Evolutionary conservation across 257 asterid species (phyloP).

Genomic region (Solanum virginianum): DNA sequence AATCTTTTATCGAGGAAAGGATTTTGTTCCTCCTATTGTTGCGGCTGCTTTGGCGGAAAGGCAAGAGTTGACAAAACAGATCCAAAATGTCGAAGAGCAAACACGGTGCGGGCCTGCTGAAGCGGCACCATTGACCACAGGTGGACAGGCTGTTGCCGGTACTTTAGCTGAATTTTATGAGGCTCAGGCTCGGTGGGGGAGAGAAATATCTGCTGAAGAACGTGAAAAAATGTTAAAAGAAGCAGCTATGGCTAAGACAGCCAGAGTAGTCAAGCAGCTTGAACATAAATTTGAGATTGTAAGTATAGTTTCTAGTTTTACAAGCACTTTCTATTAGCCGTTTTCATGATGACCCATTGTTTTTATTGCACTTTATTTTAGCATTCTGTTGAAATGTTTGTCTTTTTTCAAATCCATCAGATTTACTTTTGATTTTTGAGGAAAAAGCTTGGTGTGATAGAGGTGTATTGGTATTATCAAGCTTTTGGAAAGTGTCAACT

Average conservation of each 20-base stretch:
- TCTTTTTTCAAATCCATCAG: background rate
- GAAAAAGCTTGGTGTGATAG: background rate
- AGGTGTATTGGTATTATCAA: background rate
- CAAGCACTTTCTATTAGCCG: background rate
- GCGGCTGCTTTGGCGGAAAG: slow-evolving; percentile 79
- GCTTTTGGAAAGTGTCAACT: background rate
- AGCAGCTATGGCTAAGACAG: slow-evolving; percentile 57
- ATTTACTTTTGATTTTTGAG: background rate
- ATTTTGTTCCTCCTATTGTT: slow-evolving; percentile 79
- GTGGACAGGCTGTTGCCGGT: slow-evolving; percentile 53
- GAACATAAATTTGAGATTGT: slow-evolving; percentile 83
- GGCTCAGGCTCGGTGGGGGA: slow-evolving; percentile 90
- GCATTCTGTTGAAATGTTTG: background rate
- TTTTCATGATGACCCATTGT: background rate
- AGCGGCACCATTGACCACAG: background rate
- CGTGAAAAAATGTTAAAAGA: slow-evolving; percentile 63
- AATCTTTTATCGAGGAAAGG: slow-evolving; percentile 93
- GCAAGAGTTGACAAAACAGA: slow-evolving; percentile 70
- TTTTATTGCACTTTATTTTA: background rate
- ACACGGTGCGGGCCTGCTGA: slow-evolving; percentile 16
- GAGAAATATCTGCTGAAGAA: slow-evolving; percentile 59
- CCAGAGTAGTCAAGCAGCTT: slow-evolving; percentile 60
- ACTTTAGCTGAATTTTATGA: slow-evolving; percentile 91
- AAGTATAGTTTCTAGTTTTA: slow-evolving; percentile 23
- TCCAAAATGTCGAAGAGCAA: slow-evolving; percentile 81